Evolutionary conservation across 768 basidiomycete genomes (phyloP), one percentile per base, ranked within the genome.

Genomic region (Kwoniella mangroviensis): DNA sequence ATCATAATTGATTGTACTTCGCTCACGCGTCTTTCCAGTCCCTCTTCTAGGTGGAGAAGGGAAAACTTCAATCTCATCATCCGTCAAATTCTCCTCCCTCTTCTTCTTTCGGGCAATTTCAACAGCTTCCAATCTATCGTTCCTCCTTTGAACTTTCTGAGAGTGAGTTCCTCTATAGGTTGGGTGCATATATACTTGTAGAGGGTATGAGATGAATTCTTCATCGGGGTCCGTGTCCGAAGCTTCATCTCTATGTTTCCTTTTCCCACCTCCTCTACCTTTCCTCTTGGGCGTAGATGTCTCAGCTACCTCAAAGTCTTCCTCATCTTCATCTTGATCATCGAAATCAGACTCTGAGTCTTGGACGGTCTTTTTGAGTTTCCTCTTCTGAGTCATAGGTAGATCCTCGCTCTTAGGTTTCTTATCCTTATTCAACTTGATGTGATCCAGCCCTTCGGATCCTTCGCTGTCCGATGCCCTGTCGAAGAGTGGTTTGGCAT

Each of bases 381-480:
- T 40, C 61, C 62, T 28, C 41, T 42, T 42, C 43, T 63, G 62
- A 12, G 54, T 69, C 53, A 69, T 45, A 17, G 68, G 61, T 21
- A 64, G 15, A 12, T 49, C 51, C 19, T 28, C 42, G 3, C 43
- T 40, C 10, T 63, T 28, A 9, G 52, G 52, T 42, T 55, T 66
- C 22, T 34, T n/a, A 22, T 40, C 61, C 24, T 49, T 49, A 4
- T 19, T 57, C 22, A 74, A 22, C n/a, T 54, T 52, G 22, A 78
- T 70, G 19, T 62, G 59, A 13, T 62, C 63, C 26, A 79, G 21
- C 12, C 75, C 77, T 24, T 79, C 73, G 15, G 75, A 76, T 0
- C 77, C 77, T 22, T 69, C 68, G 19, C 62, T 63, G 13, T 63
- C 60, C 6, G 60, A 62, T 43, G 17, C 17, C 15, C 22, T 52